Evolutionary conservation across 2,329 filamentous ascomycete genomes (phyloP).

Genomic region (Diplodia mutila): DNA sequence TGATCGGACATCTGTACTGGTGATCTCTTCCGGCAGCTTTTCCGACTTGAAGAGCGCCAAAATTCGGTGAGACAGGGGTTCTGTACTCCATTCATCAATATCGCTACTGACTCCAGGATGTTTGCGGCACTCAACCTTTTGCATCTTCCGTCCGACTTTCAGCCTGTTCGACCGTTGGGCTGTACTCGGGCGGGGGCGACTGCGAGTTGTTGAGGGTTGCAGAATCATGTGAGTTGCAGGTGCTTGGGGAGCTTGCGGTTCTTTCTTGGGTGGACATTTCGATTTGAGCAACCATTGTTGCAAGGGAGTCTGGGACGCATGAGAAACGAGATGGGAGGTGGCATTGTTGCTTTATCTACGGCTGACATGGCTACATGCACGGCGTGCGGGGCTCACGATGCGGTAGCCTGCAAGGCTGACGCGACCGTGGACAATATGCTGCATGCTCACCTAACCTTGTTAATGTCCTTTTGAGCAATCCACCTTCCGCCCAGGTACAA

Average conservation of each 20-base stretch:
- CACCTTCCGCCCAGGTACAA: neutral
- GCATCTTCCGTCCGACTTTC: neutral
- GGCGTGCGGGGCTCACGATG: neutral
- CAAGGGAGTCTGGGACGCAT: neutral
- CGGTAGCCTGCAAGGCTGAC: neutral
- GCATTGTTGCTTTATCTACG: neutral
- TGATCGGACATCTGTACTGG: neutral
- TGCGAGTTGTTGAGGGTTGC: neutral
- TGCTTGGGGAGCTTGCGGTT: neutral
- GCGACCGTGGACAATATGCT: no score
- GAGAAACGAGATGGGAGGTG: neutral
- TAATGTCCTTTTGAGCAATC: neutral
- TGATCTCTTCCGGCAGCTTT: neutral
- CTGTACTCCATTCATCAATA: neutral
- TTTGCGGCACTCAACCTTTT: neutral
- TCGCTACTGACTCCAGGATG: neutral
- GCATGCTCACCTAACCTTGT: neutral
- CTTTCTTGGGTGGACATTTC: neutral
- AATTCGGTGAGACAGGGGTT: neutral
- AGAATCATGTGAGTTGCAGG: neutral
- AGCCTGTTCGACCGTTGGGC: neutral
- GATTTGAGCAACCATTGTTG: neutral
- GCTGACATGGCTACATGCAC: neutral
- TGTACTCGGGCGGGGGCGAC: neutral
- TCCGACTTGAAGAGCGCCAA: neutral